Evolutionary conservation across 352 stramenopile species (phyloP).

Genomic region (Phytophthora citricola): DNA sequence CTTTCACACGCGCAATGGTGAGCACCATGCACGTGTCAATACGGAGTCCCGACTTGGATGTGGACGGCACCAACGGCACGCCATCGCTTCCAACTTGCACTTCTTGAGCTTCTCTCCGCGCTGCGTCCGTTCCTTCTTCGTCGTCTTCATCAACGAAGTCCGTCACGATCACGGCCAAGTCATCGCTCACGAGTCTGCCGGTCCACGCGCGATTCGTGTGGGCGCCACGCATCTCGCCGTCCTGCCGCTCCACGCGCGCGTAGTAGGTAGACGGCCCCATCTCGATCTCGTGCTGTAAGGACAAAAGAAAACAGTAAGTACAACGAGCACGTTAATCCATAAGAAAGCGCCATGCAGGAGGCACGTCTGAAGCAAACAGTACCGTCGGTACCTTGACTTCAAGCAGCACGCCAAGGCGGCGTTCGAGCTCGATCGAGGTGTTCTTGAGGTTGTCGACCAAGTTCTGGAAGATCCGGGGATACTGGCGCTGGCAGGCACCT

Average conservation of each 20-base stretch:
- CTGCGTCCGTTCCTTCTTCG: slow-evolving; percentile 29
- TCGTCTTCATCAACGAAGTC: slow-evolving; percentile 65
- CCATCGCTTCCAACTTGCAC: slow-evolving; percentile 26
- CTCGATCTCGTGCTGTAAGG: slow-evolving; percentile 34
- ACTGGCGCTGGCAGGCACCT: slow-evolving; percentile 42
- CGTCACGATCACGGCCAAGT: slow-evolving; percentile 46
- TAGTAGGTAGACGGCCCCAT: slow-evolving; percentile 46
- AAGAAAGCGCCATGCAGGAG: slow-evolving; percentile 4
- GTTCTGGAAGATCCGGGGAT: slow-evolving; percentile 47
- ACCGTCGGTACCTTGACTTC: slow-evolving; percentile 46
- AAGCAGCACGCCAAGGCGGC: slow-evolving; percentile 45
- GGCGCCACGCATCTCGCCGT: slow-evolving; percentile 49
- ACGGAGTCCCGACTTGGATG: slow-evolving; percentile 24
- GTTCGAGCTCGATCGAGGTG: slow-evolving; percentile 42
- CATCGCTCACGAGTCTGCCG: slow-evolving; percentile 45
- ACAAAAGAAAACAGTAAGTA: background rate
- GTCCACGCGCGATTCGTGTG: slow-evolving; percentile 45
- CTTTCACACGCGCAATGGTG: slow-evolving; percentile 33
- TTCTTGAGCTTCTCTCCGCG: slow-evolving; percentile 11
- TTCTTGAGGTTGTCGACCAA: slow-evolving; percentile 43
- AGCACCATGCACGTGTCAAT: slow-evolving; percentile 43
- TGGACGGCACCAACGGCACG: slow-evolving; percentile 16
- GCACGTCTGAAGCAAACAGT: slow-evolving; percentile 22
- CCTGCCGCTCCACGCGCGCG: slow-evolving; percentile 42
- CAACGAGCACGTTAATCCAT: slow-evolving; percentile 5